phyloP scores from a whole-genome alignment of 2,329 filamentous ascomycete species.

The Talaromyces sp. region DNA sequence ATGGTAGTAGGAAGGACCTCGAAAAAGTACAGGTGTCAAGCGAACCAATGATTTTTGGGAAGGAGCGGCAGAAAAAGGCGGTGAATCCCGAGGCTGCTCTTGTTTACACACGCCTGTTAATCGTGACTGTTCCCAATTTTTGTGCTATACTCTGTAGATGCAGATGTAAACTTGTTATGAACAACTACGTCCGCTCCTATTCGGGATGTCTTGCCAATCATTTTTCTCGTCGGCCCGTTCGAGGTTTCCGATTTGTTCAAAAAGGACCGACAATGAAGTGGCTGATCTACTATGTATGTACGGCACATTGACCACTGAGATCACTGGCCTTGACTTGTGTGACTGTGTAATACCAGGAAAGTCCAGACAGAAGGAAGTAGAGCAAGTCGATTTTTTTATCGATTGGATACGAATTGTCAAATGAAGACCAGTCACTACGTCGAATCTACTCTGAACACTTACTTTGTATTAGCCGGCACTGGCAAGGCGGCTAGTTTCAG shows the following conservation, averaged over 20 bases:
- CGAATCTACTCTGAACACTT: neutral
- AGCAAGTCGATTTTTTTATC: no score
- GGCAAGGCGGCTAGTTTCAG: neutral
- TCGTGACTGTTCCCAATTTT: neutral
- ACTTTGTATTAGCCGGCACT: neutral
- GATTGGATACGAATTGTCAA: no score
- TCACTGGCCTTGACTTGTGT: no score
- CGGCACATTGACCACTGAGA: no score
- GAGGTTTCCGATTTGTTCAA: neutral
- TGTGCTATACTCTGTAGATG: neutral
- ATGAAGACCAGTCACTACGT: neutral
- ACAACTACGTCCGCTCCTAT: neutral
- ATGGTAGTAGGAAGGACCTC: neutral
- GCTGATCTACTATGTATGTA: neutral
- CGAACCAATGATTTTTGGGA: constrained; percentile 6
- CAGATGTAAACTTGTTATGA: neutral
- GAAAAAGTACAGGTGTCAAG: neutral
- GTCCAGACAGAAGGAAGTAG: no score
- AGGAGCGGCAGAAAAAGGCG: constrained; percentile 19
- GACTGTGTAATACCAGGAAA: no score
- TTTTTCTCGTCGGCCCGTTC: no score
- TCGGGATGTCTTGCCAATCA: neutral
- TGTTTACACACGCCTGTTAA: neutral
- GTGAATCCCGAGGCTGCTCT: neutral
- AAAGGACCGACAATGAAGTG: neutral